Evolutionary conservation across 257 asterid species (phyloP), one percentile per base, ranked within the genome.

Genomic region (Lavandula angustifolia): DNA sequence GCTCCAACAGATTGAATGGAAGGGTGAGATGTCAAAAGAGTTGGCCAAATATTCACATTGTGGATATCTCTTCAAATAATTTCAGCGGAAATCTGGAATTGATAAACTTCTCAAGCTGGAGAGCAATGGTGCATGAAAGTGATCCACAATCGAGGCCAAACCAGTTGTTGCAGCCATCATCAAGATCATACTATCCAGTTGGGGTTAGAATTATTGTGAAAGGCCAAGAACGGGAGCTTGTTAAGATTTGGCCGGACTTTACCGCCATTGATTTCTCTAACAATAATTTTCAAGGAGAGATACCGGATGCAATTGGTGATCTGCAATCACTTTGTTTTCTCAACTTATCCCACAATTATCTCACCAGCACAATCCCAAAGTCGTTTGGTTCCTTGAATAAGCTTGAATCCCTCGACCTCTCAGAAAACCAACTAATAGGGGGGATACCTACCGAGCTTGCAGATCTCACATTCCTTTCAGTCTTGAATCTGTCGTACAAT

Each of bases 251-350:
- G 33, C 52, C 55, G 8, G 17, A 55, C 47, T 71, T 67, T 18
- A 63, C 78, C 3, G 80, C 82, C 60, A 72, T 85, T 63, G 87
- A 82, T 67, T 48, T 85, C 54, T 85, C 89, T 4, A n/a, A 73
- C 57, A 85, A 82, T 42, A 75, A 82, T 38, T 80, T 85, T 51
- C 53, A 61, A 3, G 89, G 92, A 41, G 12, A 3, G 6, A 71
- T 82, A 59, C 85, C 88, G 5, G 73, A 63, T 6, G 53, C 14
- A 7, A 16, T 80, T 40, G 89, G 82, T 14, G 74, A 60, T 3
- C 79, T 81, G 29, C 62, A 12, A 34, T 60, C 66, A 12, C 77
- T 82, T 27, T 49, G 71, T 64, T 22, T 76, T 46, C 80, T 84
- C 54, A 84, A 81, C 69, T 48, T 54, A 54, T 54, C 61, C 44